These are phyloP conservation scores for Mycena sanguinolenta DNA, from an alignment of 768 basidiomycete genomes.

Conservation along the genomic window DNA sequence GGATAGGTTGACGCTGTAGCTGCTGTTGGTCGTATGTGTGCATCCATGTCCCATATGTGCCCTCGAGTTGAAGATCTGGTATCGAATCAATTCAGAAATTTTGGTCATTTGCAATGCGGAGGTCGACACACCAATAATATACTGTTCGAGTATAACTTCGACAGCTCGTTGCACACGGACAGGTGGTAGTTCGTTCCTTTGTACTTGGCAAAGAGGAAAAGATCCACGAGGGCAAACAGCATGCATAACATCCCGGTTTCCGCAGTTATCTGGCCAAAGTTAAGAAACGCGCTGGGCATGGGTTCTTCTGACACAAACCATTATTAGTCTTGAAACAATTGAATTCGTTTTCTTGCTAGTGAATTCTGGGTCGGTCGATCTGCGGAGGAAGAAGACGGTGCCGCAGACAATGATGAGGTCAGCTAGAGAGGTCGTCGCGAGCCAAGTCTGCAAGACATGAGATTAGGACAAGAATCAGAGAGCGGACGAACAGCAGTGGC, in stretches of 20 bases:
- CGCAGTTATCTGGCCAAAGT: constrained; percentile 8
- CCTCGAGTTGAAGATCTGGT: constrained; percentile 20
- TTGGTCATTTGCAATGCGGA: not conserved
- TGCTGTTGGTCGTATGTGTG: not conserved
- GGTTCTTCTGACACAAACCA: not conserved
- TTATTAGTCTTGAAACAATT: constrained; percentile 7
- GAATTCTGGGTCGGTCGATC: constrained; percentile 1
- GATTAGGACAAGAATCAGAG: not conserved
- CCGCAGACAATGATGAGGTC: constrained; percentile 22
- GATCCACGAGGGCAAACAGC: constrained; percentile 22
- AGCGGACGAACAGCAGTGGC: constrained; percentile 16
- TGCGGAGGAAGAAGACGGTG: constrained; percentile 9
- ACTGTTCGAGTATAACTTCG: constrained; percentile 31
- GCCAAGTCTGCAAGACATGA: constrained; percentile 11
- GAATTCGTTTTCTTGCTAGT: constrained; percentile 1
- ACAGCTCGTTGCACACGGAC: constrained; percentile 19
- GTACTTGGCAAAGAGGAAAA: constrained; percentile 26
- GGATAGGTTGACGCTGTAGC: not conserved
- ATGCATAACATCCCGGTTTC: constrained; percentile 34
- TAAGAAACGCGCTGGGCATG: not conserved
- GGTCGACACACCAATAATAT: constrained; percentile 11
- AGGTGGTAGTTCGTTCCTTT: constrained; percentile 27
- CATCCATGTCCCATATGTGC: constrained; percentile 18
- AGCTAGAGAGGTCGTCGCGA: constrained; percentile 9
- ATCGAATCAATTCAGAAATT: not conserved